These are phyloP conservation scores for Trichoderma polysporum DNA, from an alignment of 2,329 filamentous ascomycete genomes.

Conservation along the genomic window DNA sequence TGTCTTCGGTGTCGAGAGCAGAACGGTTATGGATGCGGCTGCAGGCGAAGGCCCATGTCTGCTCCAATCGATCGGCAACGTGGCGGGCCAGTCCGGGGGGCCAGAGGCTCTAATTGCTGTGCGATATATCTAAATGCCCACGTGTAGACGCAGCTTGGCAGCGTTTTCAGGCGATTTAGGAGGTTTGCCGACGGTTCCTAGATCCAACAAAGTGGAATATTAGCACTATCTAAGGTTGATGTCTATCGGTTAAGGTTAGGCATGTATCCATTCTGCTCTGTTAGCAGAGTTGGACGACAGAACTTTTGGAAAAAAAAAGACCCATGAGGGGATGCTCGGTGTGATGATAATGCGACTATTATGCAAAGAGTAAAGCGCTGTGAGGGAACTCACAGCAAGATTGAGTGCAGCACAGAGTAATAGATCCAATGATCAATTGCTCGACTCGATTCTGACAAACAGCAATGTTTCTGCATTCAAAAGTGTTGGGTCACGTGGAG, in stretches of 20 bases:
- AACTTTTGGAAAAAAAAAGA: background rate
- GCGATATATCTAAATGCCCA: background rate
- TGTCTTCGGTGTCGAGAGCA: conserved; percentile 17
- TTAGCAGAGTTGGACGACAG: background rate
- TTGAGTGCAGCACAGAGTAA: background rate
- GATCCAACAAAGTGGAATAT: background rate
- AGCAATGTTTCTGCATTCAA: background rate
- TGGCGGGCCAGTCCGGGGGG: conserved; percentile 26
- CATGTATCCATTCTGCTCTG: background rate
- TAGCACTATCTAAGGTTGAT: background rate
- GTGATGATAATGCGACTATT: background rate
- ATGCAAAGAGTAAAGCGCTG: background rate
- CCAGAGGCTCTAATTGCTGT: background rate
- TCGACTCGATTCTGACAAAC: background rate
- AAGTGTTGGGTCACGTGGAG: too few relatives aligned
- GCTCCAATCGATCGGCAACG: conserved; percentile 34
- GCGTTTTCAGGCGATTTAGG: background rate
- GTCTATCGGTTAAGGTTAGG: background rate
- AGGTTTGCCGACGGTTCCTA: background rate
- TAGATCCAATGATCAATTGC: background rate
- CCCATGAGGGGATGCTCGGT: background rate
- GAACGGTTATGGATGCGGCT: conserved; percentile 1
- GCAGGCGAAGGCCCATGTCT: conserved; percentile 6
- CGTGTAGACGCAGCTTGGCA: conserved; percentile 7
- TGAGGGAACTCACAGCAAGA: background rate